Evolutionary conservation across 1,139 yeast species (phyloP).

Genomic region (Suzukiozyma palmioleophila): DNA sequence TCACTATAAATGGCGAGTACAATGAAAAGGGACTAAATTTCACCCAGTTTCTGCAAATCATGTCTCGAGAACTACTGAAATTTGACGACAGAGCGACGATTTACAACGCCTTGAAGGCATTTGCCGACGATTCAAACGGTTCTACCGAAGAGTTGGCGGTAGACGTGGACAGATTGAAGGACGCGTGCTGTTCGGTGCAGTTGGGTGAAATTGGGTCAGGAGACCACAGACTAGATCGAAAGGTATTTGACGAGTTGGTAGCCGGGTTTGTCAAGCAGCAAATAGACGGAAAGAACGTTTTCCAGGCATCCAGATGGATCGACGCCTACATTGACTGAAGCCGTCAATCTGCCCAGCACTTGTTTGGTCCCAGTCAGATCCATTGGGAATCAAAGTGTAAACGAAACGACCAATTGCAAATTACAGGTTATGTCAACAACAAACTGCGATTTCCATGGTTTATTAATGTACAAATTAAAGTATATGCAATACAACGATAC

Average conservation of each 20-base stretch:
- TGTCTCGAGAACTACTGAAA: slow-evolving; percentile 56
- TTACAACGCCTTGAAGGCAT: slow-evolving; percentile 57
- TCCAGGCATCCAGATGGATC: slow-evolving; percentile 57
- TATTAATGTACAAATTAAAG: slow-evolving; percentile 3
- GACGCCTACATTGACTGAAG: slow-evolving; percentile 44
- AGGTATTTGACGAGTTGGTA: slow-evolving; percentile 49
- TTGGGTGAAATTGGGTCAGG: slow-evolving; percentile 41
- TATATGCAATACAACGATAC: slow-evolving; percentile 1
- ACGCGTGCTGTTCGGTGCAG: slow-evolving; percentile 45
- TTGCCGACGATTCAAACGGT: slow-evolving; percentile 40
- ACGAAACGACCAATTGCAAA: too few relatives aligned
- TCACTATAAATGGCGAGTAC: slow-evolving; percentile 25
- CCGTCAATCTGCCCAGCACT: too few relatives aligned
- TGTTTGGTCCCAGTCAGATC: too few relatives aligned
- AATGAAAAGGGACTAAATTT: slow-evolving; percentile 50
- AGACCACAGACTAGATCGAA: slow-evolving; percentile 49
- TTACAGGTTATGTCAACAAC: too few relatives aligned
- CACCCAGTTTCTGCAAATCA: slow-evolving; percentile 63
- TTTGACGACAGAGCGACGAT: slow-evolving; percentile 62
- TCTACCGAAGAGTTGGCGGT: slow-evolving; percentile 29
- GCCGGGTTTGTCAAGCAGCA: slow-evolving; percentile 55
- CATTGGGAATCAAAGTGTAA: too few relatives aligned
- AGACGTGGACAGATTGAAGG: slow-evolving; percentile 47
- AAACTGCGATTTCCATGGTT: too few relatives aligned
- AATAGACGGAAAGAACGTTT: slow-evolving; percentile 52